Percentiles rank a stretch among this genome's conserved stretches.
These are phyloP conservation scores for Trichosanthes truncata DNA, from an alignment of 306 rosid genomes.

Conservation along the genomic window DNA sequence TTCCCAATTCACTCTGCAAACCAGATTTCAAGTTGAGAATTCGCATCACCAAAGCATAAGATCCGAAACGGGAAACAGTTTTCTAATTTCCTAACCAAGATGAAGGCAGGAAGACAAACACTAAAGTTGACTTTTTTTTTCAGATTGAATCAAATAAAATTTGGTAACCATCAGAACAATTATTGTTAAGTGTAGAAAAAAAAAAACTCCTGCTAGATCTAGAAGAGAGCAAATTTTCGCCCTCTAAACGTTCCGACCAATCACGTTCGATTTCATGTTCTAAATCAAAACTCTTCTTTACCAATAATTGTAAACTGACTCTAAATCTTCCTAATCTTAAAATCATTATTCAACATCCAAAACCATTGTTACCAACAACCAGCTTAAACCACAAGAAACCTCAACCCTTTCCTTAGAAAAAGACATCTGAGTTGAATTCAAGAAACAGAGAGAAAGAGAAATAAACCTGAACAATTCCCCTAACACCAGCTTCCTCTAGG, in stretches of 20 bases:
- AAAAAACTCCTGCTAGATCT: not conserved
- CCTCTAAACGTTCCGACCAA: not conserved
- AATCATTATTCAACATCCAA: not conserved
- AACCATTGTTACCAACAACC: not conserved
- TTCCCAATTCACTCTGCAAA: slow-evolving; percentile 59
- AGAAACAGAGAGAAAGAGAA: not conserved
- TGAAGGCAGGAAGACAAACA: not conserved
- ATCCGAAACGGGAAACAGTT: not conserved
- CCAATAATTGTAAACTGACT: not conserved
- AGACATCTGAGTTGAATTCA: not conserved
- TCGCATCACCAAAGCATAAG: not conserved
- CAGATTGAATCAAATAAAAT: not conserved
- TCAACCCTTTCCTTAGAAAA: not conserved
- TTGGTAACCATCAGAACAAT: not conserved
- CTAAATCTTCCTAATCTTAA: not conserved
- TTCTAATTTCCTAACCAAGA: not conserved
- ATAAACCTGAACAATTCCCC: slow-evolving; percentile 63
- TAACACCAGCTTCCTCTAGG: slow-evolving; percentile 86
- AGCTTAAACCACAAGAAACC: not conserved
- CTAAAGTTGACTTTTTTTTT: not conserved
- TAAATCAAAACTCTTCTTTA: not conserved
- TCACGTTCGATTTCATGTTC: not conserved
- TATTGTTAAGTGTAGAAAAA: not conserved
- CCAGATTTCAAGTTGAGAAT: not conserved
- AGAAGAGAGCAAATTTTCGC: not conserved